These are phyloP conservation scores for Apiotrichum sp. DNA, from an alignment of 1,284 basidiomycete species.

Conservation along the genomic window DNA sequence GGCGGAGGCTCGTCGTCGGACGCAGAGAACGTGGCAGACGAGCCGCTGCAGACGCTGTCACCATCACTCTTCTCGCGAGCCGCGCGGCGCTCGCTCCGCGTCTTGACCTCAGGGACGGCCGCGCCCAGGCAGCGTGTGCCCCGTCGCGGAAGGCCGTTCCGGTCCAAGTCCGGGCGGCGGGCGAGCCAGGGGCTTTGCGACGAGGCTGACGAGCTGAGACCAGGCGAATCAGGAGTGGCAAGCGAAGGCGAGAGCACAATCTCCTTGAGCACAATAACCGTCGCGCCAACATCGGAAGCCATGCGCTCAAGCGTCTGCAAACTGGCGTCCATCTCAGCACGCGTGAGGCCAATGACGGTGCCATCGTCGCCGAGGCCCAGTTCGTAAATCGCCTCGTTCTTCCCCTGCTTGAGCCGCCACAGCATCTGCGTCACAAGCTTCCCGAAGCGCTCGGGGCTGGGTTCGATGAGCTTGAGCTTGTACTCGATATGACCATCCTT, in stretches of 20 bases:
- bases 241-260: conserved; percentile 48
- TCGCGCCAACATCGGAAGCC: conserved; percentile 85
- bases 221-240: not conserved
- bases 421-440: conserved; percentile 83
- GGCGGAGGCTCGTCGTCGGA: conserved; percentile 23
- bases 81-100: conserved; percentile 4
- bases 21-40: not conserved
- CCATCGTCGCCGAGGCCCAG: conserved; percentile 81
- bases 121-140: conserved; percentile 18
- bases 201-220: not conserved
- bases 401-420: conserved; percentile 86
- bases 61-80: not conserved
- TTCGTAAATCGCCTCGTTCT: conserved; percentile 87
- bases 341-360: conserved; percentile 69
- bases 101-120: conserved; percentile 5
- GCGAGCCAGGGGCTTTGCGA: conserved; percentile 6
- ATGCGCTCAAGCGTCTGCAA: conserved; percentile 80
- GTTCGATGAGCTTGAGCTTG: conserved; percentile 46
- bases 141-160: conserved; percentile 22
- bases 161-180: conserved; percentile 29
- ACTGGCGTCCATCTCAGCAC: conserved; percentile 67
- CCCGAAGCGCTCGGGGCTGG: conserved; percentile 47
- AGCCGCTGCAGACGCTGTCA: not conserved
- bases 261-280: conserved; percentile 78
- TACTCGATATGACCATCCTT: conserved; percentile 48